phyloP scores from a whole-genome alignment of 495 filamentous ascomycete genomes.

The Penicillium fimorum region DNA sequence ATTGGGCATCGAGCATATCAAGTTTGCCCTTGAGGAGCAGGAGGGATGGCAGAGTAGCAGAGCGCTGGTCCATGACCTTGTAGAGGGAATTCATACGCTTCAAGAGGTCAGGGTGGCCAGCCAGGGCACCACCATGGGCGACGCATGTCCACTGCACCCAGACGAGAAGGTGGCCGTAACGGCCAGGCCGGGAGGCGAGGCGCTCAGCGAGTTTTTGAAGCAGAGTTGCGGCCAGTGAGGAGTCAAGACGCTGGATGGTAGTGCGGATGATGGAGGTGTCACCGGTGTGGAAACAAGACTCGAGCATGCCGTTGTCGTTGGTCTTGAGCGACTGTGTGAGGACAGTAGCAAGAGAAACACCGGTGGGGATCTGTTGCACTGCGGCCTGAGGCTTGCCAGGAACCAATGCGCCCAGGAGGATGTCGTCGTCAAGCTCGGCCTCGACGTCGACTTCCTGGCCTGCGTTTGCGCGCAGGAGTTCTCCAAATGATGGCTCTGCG shows the following conservation, averaged over 20 bases:
- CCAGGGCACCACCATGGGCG: constrained; percentile 88
- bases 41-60: constrained; percentile 75
- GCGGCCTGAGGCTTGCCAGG: constrained; percentile 40
- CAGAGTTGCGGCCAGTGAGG: constrained; percentile 71
- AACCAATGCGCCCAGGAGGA: constrained; percentile 39
- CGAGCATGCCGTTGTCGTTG: constrained; percentile 82
- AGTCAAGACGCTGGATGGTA: constrained; percentile 87
- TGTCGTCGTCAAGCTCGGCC: constrained; percentile 47
- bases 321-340: constrained; percentile 90
- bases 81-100: constrained; percentile 73
- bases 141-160: constrained; percentile 98
- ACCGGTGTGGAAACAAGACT: constrained; percentile 81
- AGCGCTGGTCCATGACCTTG: constrained; percentile 80
- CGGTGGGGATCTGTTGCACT: constrained; percentile 60
- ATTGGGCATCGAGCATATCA: constrained; percentile 85
- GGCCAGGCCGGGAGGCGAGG: constrained; percentile 80
- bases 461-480: constrained; percentile 70
- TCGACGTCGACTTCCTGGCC: constrained; percentile 75
- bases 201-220: constrained; percentile 83
- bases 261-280: constrained; percentile 73
- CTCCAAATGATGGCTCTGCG: constrained; percentile 79
- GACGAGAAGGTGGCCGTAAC: constrained; percentile 85
- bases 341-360: constrained; percentile 81
- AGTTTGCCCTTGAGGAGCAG: constrained; percentile 89
- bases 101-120: constrained; percentile 74